Evolutionary conservation across 768 basidiomycete species (phyloP).

Genomic region (Podaxis carcinomalis): DNA sequence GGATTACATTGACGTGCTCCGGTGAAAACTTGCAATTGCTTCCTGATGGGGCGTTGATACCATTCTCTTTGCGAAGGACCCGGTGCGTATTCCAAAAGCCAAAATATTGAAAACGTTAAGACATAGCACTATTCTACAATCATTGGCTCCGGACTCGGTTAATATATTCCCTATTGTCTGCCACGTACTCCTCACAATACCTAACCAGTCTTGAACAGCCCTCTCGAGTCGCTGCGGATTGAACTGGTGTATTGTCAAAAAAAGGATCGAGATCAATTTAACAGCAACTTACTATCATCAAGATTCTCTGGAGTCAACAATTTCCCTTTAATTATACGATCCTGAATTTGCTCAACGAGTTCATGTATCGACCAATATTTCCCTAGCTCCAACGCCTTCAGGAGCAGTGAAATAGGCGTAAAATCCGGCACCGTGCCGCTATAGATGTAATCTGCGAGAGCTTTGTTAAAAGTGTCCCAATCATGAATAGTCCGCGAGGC

Average conservation of each 20-base stretch:
- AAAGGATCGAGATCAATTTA: neutral
- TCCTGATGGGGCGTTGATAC: no score
- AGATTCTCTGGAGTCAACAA: neutral
- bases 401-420: neutral
- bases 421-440: neutral
- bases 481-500: neutral
- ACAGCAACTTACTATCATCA: neutral
- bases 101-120: neutral
- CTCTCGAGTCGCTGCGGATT: neutral
- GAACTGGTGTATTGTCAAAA: neutral
- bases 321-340: neutral
- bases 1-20: no score
- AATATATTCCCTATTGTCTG: neutral
- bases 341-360: neutral
- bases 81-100: no score
- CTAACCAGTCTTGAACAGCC: neutral
- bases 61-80: no score
- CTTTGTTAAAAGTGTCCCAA: neutral
- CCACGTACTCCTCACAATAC: neutral
- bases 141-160: neutral
- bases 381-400: neutral
- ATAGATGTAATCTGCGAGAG: constrained; percentile 3
- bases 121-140: neutral
- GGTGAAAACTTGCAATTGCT: no score
- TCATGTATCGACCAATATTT: constrained; percentile 2